Evolutionary conservation across 2,329 filamentous ascomycete genomes (phyloP).

Genomic region (Xenosphaeropsis pyriputrescens): DNA sequence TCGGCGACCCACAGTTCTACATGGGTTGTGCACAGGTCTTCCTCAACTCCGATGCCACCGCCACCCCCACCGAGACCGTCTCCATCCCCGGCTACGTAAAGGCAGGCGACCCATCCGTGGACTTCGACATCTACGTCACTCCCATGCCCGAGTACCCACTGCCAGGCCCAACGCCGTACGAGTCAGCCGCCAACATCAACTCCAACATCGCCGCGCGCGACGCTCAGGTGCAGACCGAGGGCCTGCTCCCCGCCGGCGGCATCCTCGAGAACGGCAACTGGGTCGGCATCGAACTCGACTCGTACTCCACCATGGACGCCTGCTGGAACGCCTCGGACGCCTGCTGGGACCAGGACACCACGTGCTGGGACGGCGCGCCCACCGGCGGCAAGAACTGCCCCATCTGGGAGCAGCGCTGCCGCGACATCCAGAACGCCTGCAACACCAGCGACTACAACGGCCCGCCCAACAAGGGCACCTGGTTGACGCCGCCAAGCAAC

Average conservation of each 20-base stretch:
- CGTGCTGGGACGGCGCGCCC: slow-evolving; percentile 43
- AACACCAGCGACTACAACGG: slow-evolving; percentile 26
- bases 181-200: slow-evolving; percentile 2
- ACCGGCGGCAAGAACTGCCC: slow-evolving; percentile 45
- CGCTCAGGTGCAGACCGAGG: slow-evolving; percentile 24
- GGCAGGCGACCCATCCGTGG: slow-evolving; percentile 35
- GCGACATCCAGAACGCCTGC: slow-evolving; percentile 27
- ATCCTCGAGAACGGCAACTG: slow-evolving; percentile 58
- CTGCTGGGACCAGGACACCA: slow-evolving; percentile 42
- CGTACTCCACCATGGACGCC: slow-evolving; percentile 35
- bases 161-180: slow-evolving; percentile 33
- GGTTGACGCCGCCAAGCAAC: slow-evolving; percentile 14
- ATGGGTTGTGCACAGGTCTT: slow-evolving; percentile 58
- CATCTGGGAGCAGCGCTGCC: slow-evolving; percentile 49
- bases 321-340: slow-evolving; percentile 42
- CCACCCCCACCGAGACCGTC: slow-evolving; percentile 35
- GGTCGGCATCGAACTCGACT: slow-evolving; percentile 47
- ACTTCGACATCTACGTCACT: slow-evolving; percentile 48
- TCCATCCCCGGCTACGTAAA: slow-evolving; percentile 53
- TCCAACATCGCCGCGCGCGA: slow-evolving; percentile 4
- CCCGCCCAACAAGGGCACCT: slow-evolving; percentile 27
- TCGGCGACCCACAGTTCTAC: slow-evolving; percentile 57
- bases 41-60: slow-evolving; percentile 32
- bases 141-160: slow-evolving; percentile 36
- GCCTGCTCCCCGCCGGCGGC: slow-evolving; percentile 37